phyloP scores from a whole-genome alignment of 352 stramenopile species.

The Pythium rishiriense region DNA sequence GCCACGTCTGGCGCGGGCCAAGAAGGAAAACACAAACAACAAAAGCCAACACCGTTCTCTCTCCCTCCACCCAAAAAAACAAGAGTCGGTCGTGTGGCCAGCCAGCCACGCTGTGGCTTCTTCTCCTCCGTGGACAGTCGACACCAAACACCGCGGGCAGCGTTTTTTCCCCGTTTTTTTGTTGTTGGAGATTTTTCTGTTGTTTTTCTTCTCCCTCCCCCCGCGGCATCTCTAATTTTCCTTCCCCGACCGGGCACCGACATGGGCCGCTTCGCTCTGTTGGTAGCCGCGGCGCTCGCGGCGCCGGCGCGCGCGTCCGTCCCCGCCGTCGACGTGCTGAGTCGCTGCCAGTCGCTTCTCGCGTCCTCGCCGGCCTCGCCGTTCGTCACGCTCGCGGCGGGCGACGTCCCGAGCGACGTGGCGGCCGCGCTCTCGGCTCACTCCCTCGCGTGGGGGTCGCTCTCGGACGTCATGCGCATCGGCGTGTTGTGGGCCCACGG shows the following conservation, averaged over 20 bases:
- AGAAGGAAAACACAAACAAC: too few species aligned
- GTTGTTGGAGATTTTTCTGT: neutral
- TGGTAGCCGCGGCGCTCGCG: neutral
- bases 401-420: slow-evolving; percentile 17
- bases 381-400: neutral
- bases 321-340: slow-evolving; percentile 16
- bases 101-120: neutral
- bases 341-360: slow-evolving; percentile 13
- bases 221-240: neutral
- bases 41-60: neutral
- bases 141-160: neutral
- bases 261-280: too few species aligned
- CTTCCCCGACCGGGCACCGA: too few species aligned
- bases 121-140: neutral
- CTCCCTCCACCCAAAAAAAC: neutral
- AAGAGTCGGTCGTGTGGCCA: slow-evolving; percentile 10
- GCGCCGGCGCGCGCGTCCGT: neutral
- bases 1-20: neutral
- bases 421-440: neutral
- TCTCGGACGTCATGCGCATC: slow-evolving; percentile 44
- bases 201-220: neutral
- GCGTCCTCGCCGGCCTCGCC: neutral
- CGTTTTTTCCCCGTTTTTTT: neutral
- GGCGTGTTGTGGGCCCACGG: slow-evolving; percentile 49
- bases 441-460: slow-evolving; percentile 26